Conservation (phyloP, 2,329 filamentous ascomycete species). For the Volutella citrinella region DNA sequence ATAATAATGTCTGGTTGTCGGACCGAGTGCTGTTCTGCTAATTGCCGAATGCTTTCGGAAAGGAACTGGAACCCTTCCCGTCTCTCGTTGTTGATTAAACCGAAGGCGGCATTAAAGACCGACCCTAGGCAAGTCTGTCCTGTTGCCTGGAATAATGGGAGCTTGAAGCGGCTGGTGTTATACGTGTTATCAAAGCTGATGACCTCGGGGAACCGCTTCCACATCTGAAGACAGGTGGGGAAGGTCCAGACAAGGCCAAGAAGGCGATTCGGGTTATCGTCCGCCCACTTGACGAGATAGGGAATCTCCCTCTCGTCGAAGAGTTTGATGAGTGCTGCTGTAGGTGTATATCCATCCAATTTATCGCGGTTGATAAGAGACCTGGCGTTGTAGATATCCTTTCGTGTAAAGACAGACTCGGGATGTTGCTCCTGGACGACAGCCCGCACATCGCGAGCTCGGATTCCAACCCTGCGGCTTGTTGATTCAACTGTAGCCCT, state of each 20-base stretch:
- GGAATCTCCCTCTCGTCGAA: slow-evolving; percentile 14
- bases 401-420: slow-evolving; percentile 6
- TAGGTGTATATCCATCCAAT: slow-evolving; percentile 9
- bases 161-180: slow-evolving; percentile 13
- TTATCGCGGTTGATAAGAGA: slow-evolving; percentile 12
- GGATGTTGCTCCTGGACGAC: slow-evolving; percentile 11
- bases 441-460: slow-evolving; percentile 11
- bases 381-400: slow-evolving; percentile 14
- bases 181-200: slow-evolving; percentile 15
- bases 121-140: slow-evolving; percentile 6
- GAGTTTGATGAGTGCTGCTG: slow-evolving; percentile 14
- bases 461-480: slow-evolving; percentile 13
- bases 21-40: slow-evolving; percentile 1
- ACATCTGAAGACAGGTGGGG: slow-evolving; percentile 11
- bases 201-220: slow-evolving; percentile 11
- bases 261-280: slow-evolving; percentile 10
- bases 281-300: slow-evolving; percentile 14
- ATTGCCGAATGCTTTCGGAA: slow-evolving; percentile 3
- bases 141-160: slow-evolving; percentile 5
- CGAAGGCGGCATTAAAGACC: slow-evolving; percentile 11
- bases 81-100: slow-evolving; percentile 13
- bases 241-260: slow-evolving; percentile 14
- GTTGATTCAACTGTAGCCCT: slow-evolving; percentile 9
- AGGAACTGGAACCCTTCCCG: slow-evolving; percentile 11
- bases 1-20: slow-evolving; percentile 2